These are phyloP conservation scores for Yamadazyma aaseri DNA, from an alignment of 1,139 yeast genomes.

Conservation along the genomic window DNA sequence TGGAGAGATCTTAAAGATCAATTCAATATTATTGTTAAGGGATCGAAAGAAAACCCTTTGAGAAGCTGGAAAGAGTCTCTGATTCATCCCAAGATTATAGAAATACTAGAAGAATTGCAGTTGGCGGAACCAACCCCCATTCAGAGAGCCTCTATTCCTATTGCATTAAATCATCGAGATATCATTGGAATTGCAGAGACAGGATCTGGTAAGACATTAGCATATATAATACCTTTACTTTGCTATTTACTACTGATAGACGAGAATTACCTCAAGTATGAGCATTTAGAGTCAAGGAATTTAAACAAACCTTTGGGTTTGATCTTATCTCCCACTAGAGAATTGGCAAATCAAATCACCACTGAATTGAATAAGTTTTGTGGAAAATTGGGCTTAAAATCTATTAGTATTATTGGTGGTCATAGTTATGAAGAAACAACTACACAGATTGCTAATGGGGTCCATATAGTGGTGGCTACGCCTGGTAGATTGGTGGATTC, in stretches of 20 bases:
- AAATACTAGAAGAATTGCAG: slow-evolving; percentile 36
- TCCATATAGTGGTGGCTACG: slow-evolving; percentile 85
- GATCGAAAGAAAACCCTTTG: slow-evolving; percentile 57
- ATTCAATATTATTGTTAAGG: slow-evolving; percentile 61
- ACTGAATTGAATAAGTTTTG: slow-evolving; percentile 58
- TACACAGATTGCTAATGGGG: slow-evolving; percentile 58
- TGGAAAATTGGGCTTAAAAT: slow-evolving; percentile 39
- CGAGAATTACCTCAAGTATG: slow-evolving; percentile 32
- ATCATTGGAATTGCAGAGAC: slow-evolving; percentile 93
- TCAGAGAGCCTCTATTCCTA: slow-evolving; percentile 85
- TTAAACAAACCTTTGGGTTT: slow-evolving; percentile 52
- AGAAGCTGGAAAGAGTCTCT: slow-evolving; percentile 69
- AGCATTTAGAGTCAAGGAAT: slow-evolving; percentile 26
- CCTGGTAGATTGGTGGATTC: slow-evolving; percentile 90
- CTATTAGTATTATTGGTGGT: slow-evolving; percentile 84
- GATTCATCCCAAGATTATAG: slow-evolving; percentile 44
- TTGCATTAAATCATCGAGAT: slow-evolving; percentile 60
- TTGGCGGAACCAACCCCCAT: slow-evolving; percentile 79
- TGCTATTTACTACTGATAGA: slow-evolving; percentile 49
- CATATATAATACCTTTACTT: slow-evolving; percentile 75
- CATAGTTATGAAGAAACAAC: slow-evolving; percentile 78
- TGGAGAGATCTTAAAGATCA: slow-evolving; percentile 91
- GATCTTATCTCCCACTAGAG: slow-evolving; percentile 89
- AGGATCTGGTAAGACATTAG: slow-evolving; percentile 92
- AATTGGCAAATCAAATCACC: slow-evolving; percentile 84